Evolutionary conservation across 192 early-diverging fungal genomes (phyloP).

Genomic region (Coemansia sp.): DNA sequence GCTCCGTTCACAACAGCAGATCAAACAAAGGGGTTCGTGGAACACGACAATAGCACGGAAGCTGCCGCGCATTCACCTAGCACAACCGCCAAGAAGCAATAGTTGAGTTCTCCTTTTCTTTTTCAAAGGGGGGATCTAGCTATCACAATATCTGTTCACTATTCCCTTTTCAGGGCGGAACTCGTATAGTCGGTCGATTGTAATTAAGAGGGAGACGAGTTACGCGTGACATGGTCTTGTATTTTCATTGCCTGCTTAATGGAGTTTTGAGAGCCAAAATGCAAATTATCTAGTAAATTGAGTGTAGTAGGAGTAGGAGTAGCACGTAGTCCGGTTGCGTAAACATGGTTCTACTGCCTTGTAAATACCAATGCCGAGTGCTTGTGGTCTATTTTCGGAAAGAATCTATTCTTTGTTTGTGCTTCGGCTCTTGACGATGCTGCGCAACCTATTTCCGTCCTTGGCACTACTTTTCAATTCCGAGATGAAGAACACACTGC

Average conservation of each 20-base stretch:
- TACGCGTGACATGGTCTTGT: not conserved
- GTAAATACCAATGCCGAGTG: not conserved
- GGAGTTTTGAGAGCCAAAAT: no score
- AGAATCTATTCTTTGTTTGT: not conserved
- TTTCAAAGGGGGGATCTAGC: not conserved
- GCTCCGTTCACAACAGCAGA: constrained; percentile 7
- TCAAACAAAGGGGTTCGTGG: not conserved
- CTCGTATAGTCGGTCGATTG: not conserved
- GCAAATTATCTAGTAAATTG: no score
- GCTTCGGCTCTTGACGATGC: not conserved
- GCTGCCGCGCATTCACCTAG: not conserved
- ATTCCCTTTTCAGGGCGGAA: not conserved
- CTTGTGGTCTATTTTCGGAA: not conserved
- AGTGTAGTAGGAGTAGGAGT: no score
- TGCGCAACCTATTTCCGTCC: not conserved
- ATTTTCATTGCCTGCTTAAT: not conserved
- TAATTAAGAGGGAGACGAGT: not conserved
- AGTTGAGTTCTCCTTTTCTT: not conserved
- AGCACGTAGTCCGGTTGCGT: no score
- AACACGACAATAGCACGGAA: not conserved
- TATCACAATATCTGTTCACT: not conserved
- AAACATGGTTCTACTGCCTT: not conserved
- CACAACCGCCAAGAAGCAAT: not conserved
- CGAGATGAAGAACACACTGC: no score
- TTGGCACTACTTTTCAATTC: not conserved